Base-by-base conservation (phyloP, 1,284 basidiomycete species). In the Cutaneotrichosporon dermatis region DNA sequence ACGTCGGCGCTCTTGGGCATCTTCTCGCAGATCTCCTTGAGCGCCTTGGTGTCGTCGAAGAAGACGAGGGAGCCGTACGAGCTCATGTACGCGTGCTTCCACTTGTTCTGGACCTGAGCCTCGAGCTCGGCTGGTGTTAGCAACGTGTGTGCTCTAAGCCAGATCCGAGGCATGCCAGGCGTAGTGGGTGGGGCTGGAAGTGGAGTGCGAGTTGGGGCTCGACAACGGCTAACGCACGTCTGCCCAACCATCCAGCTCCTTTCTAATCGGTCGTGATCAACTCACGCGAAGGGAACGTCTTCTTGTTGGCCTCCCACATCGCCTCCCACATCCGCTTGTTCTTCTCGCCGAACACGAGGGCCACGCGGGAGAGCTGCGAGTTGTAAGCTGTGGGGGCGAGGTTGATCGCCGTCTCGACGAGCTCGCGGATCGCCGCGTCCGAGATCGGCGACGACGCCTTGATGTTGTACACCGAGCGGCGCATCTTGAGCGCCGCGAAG, bases 61-160 rank as follows among this genome's bases (percentile, higher is more conserved):
- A 82, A 78, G 41, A 82, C 59, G 46, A 81, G 74, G 5, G 81
- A 80, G 33, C 80, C 81, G 56, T 78, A 72, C 7, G 73, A 79
- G 8, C 69, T 66, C 45, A 70, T 65, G 69, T 79, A 81, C 13
- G 68, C 59, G 8, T 44, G 62, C 41, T 70, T 68, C 34, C 48
- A 61, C 52, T 57, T 57, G 8, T 1, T 36, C 15, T 40, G 50
- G 12, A 49, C 50, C 39, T 41, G 15, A 4, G 15, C 41, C 15
- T 41, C 54, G 37, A 51, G 37, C 40, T 59, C 58, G 33, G 54
- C 58, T 59, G 43, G 36, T 4, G 46, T 40, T 40, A 40, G 39
- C 39, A 40, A 25, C 25, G 25, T 25, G 25, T 25, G 25, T 25
- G 25, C 25, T 25, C 25, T 25, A 3, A 25, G 25, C 25, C 25